Base-by-base conservation (phyloP, 2,329 filamentous ascomycete genomes). In the Elsinoe australis region DNA sequence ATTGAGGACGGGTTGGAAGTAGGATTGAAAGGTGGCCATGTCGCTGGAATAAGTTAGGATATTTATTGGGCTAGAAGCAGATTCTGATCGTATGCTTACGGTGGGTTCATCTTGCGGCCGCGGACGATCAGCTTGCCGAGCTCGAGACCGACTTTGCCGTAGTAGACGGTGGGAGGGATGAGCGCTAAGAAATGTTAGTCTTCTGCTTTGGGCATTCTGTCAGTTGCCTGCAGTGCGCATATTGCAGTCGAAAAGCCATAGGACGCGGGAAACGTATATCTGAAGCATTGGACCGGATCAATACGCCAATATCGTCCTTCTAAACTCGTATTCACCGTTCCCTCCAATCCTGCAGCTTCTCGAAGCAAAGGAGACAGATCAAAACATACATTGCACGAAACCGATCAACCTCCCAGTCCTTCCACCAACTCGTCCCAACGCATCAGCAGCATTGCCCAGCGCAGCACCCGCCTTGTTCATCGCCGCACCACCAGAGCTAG, bases 101-200 rank as follows among this genome's bases (percentile, higher is more conserved):
- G 92, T 71, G 87, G 88, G 64, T 77, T 74, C 88, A 98, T 95
- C 73, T 85, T 86, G 71, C 90, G 88, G 67, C 81, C 82, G 61
- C 80, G 79, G 74, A 88, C 87, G 58, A 96, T 80, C 58, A 95
- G 77, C 78, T 86, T 94, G 65, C 78, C 78, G 52, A 96, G 76
- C 76, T 98, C 92, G 56, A 89, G 72, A 60, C 77, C 85, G 64
- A 96, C 90, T 67, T 82, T 85, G 62, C 83, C 82, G 76, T 96
- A 98, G 80, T 95, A 95, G 65, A 94, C 65, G 55, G 88, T 83
- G 54, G 82, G 82, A 59, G 92, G 92, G 58, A 89, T 79, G 73
- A 92, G 77, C 68, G 82, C 90, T 95, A 26, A 10, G 28, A 32
- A 21, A 41, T 41, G 21, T 5, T 12, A 18, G 8, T 9, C 19